phyloP scores from a whole-genome alignment of 2,329 filamentous ascomycete species.

The Diaporthe australafricana region DNA sequence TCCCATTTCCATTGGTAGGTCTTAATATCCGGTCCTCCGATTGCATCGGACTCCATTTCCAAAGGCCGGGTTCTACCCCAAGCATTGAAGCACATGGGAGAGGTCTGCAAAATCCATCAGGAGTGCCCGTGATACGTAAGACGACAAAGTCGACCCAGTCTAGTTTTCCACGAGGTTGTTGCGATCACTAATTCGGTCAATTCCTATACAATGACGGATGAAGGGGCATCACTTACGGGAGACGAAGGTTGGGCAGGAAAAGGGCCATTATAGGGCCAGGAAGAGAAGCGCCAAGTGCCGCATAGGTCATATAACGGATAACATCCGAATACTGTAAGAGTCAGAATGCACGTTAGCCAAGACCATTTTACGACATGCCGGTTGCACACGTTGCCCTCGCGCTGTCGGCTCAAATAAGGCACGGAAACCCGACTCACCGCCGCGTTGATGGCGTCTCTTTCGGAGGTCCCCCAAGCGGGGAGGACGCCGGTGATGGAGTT shows the following conservation, averaged over 20 bases:
- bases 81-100: too few species aligned
- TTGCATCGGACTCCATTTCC: too few species aligned
- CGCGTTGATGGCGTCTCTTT: slow-evolving; percentile 55
- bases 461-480: slow-evolving; percentile 53
- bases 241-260: neutral
- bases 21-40: too few species aligned
- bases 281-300: slow-evolving; percentile 7
- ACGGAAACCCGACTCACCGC: slow-evolving; percentile 45
- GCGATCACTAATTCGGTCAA: neutral
- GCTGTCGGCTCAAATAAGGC: too few species aligned
- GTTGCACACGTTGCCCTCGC: neutral
- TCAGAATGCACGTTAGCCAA: neutral
- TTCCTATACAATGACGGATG: too few species aligned
- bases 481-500: slow-evolving; percentile 57
- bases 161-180: neutral
- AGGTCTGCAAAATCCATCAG: too few species aligned
- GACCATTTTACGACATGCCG: neutral
- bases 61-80: too few species aligned
- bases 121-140: neutral
- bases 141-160: neutral
- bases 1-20: too few species aligned
- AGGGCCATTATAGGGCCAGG: neutral
- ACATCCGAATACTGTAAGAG: slow-evolving; percentile 8
- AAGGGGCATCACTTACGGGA: neutral
- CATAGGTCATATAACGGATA: neutral